Evolutionary conservation across 2,329 filamentous ascomycete species (phyloP).

Genomic region (Trichoderma koningiopsis): DNA sequence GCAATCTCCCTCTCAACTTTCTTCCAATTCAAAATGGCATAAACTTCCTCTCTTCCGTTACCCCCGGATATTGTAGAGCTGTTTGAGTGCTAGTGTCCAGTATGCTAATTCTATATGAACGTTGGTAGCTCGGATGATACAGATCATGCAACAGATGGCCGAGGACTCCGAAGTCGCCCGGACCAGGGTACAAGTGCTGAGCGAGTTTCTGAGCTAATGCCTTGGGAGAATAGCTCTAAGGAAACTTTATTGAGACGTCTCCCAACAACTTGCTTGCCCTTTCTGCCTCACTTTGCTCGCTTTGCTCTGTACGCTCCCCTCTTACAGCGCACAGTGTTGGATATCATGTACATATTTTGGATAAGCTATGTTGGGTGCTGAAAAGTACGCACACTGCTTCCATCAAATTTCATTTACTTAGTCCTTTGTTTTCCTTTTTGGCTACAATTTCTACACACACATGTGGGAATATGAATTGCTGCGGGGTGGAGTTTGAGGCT

Average conservation of each 20-base stretch:
- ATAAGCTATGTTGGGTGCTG: not conserved
- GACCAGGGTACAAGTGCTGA: conserved; percentile 61
- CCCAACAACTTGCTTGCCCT: not conserved
- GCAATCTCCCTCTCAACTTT: not conserved
- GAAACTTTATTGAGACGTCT: conserved; percentile 7
- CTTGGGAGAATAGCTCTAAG: not conserved
- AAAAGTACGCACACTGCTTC: not conserved
- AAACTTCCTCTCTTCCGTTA: conserved; percentile 26
- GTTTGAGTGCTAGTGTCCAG: not conserved
- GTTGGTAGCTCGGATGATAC: conserved; percentile 59
- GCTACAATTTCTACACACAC: not conserved
- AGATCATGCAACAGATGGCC: conserved; percentile 63
- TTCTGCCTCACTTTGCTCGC: not conserved
- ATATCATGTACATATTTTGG: not conserved
- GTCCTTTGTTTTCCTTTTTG: not conserved
- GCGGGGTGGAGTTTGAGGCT: not conserved
- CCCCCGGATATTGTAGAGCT: not conserved
- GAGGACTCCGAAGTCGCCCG: conserved; percentile 61
- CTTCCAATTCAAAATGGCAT: not conserved
- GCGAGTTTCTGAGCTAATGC: conserved; percentile 48
- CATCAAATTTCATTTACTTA: not conserved
- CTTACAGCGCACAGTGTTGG: conserved; percentile 13
- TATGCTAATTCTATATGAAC: conserved; percentile 6
- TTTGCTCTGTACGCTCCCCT: not conserved
- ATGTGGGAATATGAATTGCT: not conserved